These are phyloP conservation scores for Ajuga reptans DNA, from an alignment of 305 asterid species.

Conservation along the genomic window DNA sequence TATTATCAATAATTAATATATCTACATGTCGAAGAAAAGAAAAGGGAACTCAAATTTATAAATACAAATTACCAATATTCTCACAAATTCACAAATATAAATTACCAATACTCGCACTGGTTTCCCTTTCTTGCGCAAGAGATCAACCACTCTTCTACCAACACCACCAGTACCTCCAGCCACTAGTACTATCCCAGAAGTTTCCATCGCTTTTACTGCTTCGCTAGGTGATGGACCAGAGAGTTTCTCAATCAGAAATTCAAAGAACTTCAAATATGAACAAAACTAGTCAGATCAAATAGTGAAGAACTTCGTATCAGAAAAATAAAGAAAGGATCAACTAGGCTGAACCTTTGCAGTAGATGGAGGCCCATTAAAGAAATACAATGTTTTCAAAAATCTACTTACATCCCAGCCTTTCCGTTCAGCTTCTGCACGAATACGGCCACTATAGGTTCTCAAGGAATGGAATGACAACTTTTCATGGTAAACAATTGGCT, in stretches of 20 bases:
- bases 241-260: constrained; percentile 79
- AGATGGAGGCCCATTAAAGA: constrained; percentile 89
- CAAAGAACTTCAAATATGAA: constrained; percentile 57
- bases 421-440: constrained; percentile 49
- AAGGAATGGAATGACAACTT: constrained; percentile 26
- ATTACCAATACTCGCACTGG: constrained; percentile 71
- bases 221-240: constrained; percentile 73
- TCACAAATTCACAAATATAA: constrained; percentile 26
- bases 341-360: constrained; percentile 64
- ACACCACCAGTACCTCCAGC: constrained; percentile 98
- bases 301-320: background rate
- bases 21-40: background rate
- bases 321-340: constrained; percentile 18
- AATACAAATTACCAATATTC: constrained; percentile 51
- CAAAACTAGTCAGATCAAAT: constrained; percentile 36
- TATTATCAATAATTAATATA: background rate
- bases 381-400: constrained; percentile 68
- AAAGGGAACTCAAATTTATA: background rate
- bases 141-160: constrained; percentile 81
- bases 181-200: constrained; percentile 58
- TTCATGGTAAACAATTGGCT: constrained; percentile 24
- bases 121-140: constrained; percentile 52
- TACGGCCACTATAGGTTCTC: constrained; percentile 37
- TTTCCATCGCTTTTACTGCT: constrained; percentile 49
- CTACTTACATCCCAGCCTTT: constrained; percentile 91